phyloP scores from a whole-genome alignment of 1,139 yeast genomes.

The Scheffersomyces cryptocercus region DNA sequence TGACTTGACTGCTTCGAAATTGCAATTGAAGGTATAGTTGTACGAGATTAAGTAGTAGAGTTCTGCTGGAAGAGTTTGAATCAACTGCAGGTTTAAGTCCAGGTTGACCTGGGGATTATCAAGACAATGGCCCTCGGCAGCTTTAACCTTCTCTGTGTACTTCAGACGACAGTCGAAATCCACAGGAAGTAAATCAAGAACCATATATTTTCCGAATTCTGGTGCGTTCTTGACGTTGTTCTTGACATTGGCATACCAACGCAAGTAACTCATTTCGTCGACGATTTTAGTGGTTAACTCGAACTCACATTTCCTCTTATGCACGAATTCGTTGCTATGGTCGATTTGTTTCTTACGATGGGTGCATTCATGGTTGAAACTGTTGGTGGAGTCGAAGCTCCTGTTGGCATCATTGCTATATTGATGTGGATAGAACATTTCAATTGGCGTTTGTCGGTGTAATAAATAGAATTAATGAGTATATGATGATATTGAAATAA shows the following conservation, averaged over 20 bases:
- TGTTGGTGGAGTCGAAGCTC: not conserved
- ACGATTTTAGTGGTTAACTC: not conserved
- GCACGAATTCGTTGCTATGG: not conserved
- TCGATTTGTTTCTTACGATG: not conserved
- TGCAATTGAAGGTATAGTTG: constrained; percentile 1
- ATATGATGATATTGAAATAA: too few relatives aligned
- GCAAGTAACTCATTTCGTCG: not conserved
- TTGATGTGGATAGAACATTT: constrained; percentile 1
- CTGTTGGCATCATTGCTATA: not conserved
- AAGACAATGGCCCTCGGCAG: not conserved
- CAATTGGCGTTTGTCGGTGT: too few relatives aligned
- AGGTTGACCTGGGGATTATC: not conserved
- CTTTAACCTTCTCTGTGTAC: not conserved
- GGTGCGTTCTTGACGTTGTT: not conserved
- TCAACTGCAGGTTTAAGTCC: not conserved
- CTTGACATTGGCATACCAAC: not conserved
- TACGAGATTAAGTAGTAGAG: not conserved
- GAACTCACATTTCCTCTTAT: not conserved
- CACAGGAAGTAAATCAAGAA: not conserved
- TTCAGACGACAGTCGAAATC: not conserved
- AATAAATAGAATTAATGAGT: too few relatives aligned
- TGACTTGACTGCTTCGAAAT: constrained; percentile 1
- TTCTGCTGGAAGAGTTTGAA: not conserved
- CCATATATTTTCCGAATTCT: not conserved
- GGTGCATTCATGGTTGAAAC: not conserved